Base-by-base conservation (phyloP, 228 moss, liverwort and hornwort species). In the Sphagnum magellanicum region DNA sequence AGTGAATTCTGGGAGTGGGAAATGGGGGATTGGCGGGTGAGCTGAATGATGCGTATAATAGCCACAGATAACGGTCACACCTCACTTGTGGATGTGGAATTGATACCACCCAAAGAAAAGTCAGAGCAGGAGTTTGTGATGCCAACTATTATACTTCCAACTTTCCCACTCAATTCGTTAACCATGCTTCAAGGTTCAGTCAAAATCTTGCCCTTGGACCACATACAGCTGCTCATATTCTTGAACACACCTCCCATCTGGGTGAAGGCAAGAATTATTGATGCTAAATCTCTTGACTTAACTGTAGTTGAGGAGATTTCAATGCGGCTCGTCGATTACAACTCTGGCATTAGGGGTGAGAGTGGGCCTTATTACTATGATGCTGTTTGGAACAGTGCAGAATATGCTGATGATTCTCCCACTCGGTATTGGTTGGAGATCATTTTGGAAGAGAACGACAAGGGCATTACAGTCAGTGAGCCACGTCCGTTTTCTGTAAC, bases 1-100 rank as follows among this genome's bases (percentile, higher is more conserved):
- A 80, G 78, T 50, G 89, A 82, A 47, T 93, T 96, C 71, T 96
- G 96, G 96, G 96, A 96, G 74, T 96, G 96, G 96, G 96, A 93
- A 82, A 91, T 93, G 80, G 96, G 96, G n/a, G 96, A 96, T 60
- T 96, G 93, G 89, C 91, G 91, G 55, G 46, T 57, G 6, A 88
- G 77, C 59, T 84, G 93, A 73, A 78, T 90, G 77, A 73, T 96
- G 69, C 96, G 91, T 16, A 73, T 96, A 15, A 73, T 96, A 73
- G 88, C 88, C 63, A 73, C 91, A 51, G 96, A 96, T 77, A 79
- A 88, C 14, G 88, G 86, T n/a, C 83, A 84, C 61, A 89, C 88
- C 13, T 92, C 96, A 15, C 92, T 96, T 68, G 88, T 91, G 63
- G 96, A 96, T 68, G 72, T 96, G 68, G 89, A 88, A 72, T 80